Evolutionary conservation across 1,284 basidiomycete genomes (phyloP), one percentile per base, ranked within the genome.

Genomic region (Spongispora temasekensis): DNA sequence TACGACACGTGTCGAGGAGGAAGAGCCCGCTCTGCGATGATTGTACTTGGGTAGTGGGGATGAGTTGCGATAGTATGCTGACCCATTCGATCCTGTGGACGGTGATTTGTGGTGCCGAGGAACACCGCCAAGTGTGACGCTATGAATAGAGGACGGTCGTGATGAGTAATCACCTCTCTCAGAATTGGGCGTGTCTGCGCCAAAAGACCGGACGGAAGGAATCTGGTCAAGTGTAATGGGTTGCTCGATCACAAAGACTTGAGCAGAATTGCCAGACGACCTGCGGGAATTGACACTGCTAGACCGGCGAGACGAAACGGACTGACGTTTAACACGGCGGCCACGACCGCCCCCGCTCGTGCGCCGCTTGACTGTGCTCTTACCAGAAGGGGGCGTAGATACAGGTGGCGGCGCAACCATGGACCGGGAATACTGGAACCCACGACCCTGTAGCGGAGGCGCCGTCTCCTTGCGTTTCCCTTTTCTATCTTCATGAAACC

Each of bases 401-500:
- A 32, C 30, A 48, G 64, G 48, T 2, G 64, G 58, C 1, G 64
- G 61, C 28, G 31, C 53, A 37, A 32, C 66, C 54, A 72, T 61
- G 9, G 72, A 71, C 42, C 72, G 71, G 34, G 65, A 67, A 62
- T 73, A 66, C 40, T 69, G 61, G 34, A 69, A 59, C 27, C 64
- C 65, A 40, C 66, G 58, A 61, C 69, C 68, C 71, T 81, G 66
- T 30, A 66, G 65, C 50, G 58, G 60, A 40, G 67, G 71, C 17
- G 63, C 57, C 35, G 68, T 53, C 46, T 84, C 85, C 71, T 90
- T 88, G 57, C 86, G 79, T 74, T 93, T 93, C 6, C 89, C 88
- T 68, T 90, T 93, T 66, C 81, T 79, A 65, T 93, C 91, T 63
- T 92, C 90, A 60, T 90, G 83, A 74, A 93, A 91, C 91, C 91